Base-by-base conservation (phyloP, 2,329 filamentous ascomycete species). In the Nigrograna mackinnonii region DNA sequence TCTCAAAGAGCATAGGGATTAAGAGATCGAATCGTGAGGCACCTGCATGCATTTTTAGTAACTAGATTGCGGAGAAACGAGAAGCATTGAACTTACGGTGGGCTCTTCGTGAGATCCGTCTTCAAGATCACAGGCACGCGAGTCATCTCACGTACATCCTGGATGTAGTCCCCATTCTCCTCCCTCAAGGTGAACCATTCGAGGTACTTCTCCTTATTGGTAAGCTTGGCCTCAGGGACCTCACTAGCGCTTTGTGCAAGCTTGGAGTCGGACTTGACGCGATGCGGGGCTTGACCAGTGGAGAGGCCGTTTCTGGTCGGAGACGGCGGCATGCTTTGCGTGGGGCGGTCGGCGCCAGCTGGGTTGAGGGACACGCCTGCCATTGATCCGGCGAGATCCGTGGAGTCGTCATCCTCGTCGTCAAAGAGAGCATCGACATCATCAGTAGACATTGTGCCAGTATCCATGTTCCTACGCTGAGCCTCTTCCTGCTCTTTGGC, bases 131-230 rank as follows among this genome's bases (percentile, higher is more conserved):
- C 88, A n/a, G 94, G 94, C 48, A 99, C 88, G 57, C 92, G 82
- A 32, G 90, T 92, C 91, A 99, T 96, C 78, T 99, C 94, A 44
- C 86, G 91, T 54, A 99, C 91, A 70, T 99, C 94, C 74, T 99
- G 94, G 63, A 99, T 96, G 76, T 95, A 95, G 59, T 97, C 89
- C 53, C 92, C 92, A 57, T 88, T 87, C 72, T 95, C 89, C 70
- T 99, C 92, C 39, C 94, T 82, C 56, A 99, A 79, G 57, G 85
- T 84, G 77, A 97, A 97, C 52, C 94, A 77, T 67, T 86, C 89
- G 50, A 96, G 73, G 71, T 96, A 99, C 76, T 95, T 96, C 77
- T 97, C 91, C 80, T 96, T 97, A 76, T 94, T 90, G 53, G 80
- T 89, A 67, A 94, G 73, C 65, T 91, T 90, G 43, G 83, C 80